Base-by-base conservation (phyloP, 202 grass and related monocot species). In the Digitaria exilis region DNA sequence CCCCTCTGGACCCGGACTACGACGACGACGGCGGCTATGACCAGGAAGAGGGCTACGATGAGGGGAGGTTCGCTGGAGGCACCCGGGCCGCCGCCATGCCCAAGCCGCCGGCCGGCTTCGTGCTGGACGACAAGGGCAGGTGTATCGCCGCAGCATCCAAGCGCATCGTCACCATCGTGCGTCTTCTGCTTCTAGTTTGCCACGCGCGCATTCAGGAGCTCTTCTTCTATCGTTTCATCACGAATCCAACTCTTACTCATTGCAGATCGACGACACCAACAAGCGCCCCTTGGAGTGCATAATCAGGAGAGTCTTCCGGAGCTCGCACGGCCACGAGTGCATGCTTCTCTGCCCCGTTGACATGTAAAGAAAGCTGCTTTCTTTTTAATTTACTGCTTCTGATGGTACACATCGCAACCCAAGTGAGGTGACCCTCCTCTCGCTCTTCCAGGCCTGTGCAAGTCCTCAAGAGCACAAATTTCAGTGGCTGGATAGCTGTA, bases 381-480 rank as follows among this genome's bases (percentile, higher is more conserved):
- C 21, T 22, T 5, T 55, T 1, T 9, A 9, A 55, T 22, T n/a
- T 6, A 22, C 25, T 56, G 25, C 57, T 15, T 15, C 24, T 60
- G 1, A 29, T 29, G 6, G n/a, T n/a, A n/a, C n/a, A n/a, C n/a
- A n/a, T n/a, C n/a, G n/a, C n/a, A n/a, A 57, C 55, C 55, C 55
- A 51, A 51, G n/a, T n/a, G n/a, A n/a, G n/a, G n/a, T n/a, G n/a
- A n/a, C n/a, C n/a, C 16, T 71, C 25, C 13, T 58, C 61, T 9
- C 46, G 14, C 50, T 75, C 54, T 91, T 73, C 88, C 84, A 98
- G 95, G 92, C 90, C 90, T 67, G 89, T 98, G 80, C 87, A 93
- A 62, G 90, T 98, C 37, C 89, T 98, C 78, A 98, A 92, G 84
- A 98, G 95, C 78, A 84, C 95, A n/a, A 98, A 98, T 44, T 93